Evolutionary conservation across 768 basidiomycete genomes (phyloP), one percentile per base, ranked within the genome.

Genomic region (Plicaturopsis crispa): DNA sequence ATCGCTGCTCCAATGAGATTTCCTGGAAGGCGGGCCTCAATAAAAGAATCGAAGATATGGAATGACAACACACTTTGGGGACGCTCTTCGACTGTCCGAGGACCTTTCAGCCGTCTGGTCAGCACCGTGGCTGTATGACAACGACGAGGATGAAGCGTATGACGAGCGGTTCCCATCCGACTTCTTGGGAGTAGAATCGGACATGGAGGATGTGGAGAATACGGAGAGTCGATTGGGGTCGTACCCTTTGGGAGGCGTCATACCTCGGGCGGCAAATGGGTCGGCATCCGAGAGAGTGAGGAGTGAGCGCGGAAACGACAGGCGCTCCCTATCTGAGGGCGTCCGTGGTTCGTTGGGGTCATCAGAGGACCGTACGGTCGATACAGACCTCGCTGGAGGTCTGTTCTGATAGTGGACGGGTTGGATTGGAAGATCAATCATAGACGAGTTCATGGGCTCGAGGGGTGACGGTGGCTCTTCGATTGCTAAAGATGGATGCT

Each of bases 201-300:
- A 58, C 32, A 61, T 54, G 13, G 78, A 78, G 35, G 65, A 56
- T 43, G 67, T 69, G 0, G 79, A 78, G 48, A 72, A 70, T 11
- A 62, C 67, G 17, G 78, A 78, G 20, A 74, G 59, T 40, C 68
- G 67, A 50, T 61, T 70, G 16, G 61, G 65, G 47, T 73, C 72
- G 31, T 41, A 57, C 31, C 31, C 56, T 48, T 38, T 44, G 62
- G 59, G 57, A 68, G 39, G 53, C 62, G 71, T 52, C 24, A 73
- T 62, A 31, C 65, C 63, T 31, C 66, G 65, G 14, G 72, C 66
- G 19, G 75, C 76, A 48, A 83, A 82, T 4, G 80, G 80, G 60
- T 83, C 80, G 5, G 62, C 42, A 48, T 83, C 81, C 7, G 77
- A 74, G 17, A 79, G 63, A 3, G 79, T 79, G 38, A 82, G 52